phyloP scores from a whole-genome alignment of 306 rosid species.

The Rosa rugosa region DNA sequence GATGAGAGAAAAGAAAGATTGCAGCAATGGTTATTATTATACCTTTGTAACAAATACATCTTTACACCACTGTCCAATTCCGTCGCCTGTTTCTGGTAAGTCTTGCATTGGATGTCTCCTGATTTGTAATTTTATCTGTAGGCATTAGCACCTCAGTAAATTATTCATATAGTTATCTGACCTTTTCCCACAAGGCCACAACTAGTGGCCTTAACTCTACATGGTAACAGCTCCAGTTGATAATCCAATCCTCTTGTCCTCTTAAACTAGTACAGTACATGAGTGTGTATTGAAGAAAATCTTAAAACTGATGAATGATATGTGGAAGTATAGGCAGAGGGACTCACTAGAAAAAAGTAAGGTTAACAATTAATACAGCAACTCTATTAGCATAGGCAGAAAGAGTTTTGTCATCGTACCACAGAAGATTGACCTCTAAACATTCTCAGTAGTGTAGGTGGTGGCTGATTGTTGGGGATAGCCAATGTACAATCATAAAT shows the following conservation, averaged over 20 bases:
- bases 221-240: neutral
- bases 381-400: neutral
- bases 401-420: slow-evolving; percentile 39
- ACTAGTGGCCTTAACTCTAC: neutral
- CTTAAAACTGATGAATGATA: neutral
- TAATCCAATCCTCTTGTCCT: neutral
- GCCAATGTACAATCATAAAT: slow-evolving; percentile 84
- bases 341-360: neutral
- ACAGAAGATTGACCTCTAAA: slow-evolving; percentile 59
- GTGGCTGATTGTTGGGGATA: slow-evolving; percentile 47
- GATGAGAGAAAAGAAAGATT: neutral
- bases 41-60: slow-evolving; percentile 78
- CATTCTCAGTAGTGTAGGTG: slow-evolving; percentile 71
- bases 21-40: neutral
- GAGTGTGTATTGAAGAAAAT: neutral
- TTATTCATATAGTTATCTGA: neutral
- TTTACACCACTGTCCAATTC: slow-evolving; percentile 83
- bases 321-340: neutral
- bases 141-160: neutral
- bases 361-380: neutral
- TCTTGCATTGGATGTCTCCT: slow-evolving; percentile 67
- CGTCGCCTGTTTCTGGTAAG: slow-evolving; percentile 70
- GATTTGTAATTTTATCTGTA: slow-evolving; percentile 72
- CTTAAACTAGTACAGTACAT: no score
- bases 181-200: neutral